phyloP scores from a whole-genome alignment of 2,329 filamentous ascomycete genomes.

The Fusarium zealandicum region DNA sequence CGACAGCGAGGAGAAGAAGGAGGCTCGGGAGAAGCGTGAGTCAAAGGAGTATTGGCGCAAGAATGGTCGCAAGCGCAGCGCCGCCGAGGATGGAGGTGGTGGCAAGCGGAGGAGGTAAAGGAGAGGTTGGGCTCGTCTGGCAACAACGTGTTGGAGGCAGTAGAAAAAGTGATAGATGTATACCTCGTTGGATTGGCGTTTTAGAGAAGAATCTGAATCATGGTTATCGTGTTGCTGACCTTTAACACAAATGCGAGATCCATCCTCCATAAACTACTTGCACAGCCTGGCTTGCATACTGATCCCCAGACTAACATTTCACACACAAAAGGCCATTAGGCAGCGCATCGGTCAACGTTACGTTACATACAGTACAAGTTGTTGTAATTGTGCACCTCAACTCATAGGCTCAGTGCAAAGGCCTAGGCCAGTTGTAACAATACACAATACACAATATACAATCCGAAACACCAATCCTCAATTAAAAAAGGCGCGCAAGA shows the following conservation, averaged over 20 bases:
- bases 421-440: conserved; percentile 26
- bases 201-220: conserved; percentile 24
- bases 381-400: conserved; percentile 36
- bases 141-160: conserved; percentile 2
- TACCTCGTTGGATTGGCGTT: conserved; percentile 39
- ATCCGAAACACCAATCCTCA: conserved; percentile 41
- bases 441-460: conserved; percentile 39
- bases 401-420: conserved; percentile 24
- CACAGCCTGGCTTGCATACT: too few species aligned
- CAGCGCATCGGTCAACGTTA: not conserved
- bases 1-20: conserved; percentile 84
- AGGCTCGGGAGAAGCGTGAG: conserved; percentile 86
- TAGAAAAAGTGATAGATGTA: conserved; percentile 30
- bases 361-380: conserved; percentile 22
- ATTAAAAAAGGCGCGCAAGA: conserved; percentile 35
- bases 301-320: not conserved
- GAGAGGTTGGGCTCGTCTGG: not conserved
- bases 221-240: not conserved
- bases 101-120: conserved; percentile 47
- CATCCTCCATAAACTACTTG: too few species aligned
- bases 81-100: conserved; percentile 51
- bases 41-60: conserved; percentile 90
- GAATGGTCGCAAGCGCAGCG: conserved; percentile 77
- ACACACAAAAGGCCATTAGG: not conserved
- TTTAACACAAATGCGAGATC: too few species aligned